Percentiles rank a stretch among this genome's conserved stretches.
Evolutionary conservation across 1,284 basidiomycete species (phyloP).

Genomic region (Naganishia liquefaciens): DNA sequence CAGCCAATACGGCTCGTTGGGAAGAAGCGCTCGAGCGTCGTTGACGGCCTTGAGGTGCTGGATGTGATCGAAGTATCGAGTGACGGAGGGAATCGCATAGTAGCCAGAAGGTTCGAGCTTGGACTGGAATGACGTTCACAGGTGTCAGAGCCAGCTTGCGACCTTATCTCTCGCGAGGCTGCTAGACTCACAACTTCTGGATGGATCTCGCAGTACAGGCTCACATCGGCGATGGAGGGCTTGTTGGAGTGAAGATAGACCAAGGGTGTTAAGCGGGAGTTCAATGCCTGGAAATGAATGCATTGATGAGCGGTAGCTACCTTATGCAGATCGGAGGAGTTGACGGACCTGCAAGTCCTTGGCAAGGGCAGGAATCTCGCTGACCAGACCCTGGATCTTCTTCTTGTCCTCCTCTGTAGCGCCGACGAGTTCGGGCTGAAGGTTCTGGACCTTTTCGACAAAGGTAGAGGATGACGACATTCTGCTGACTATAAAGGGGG

Average conservation of each 20-base stretch:
- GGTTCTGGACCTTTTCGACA: constrained; percentile 30
- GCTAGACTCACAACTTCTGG: constrained; percentile 66
- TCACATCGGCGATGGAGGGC: constrained; percentile 81
- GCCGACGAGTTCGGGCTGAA: constrained; percentile 40
- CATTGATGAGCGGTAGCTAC: background rate
- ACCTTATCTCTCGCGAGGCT: background rate
- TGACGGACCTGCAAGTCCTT: constrained; percentile 47
- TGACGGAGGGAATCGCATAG: constrained; percentile 73
- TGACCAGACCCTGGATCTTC: constrained; percentile 42
- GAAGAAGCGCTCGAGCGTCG: constrained; percentile 48
- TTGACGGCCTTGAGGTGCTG: constrained; percentile 66
- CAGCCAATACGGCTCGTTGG: constrained; percentile 59
- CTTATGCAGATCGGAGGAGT: background rate
- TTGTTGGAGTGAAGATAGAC: constrained; percentile 75
- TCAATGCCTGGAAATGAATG: constrained; percentile 61
- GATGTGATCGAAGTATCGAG: constrained; percentile 91
- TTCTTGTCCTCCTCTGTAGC: constrained; percentile 46
- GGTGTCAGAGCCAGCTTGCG: background rate
- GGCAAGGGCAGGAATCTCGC: constrained; percentile 44
- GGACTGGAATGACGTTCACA: constrained; percentile 57
- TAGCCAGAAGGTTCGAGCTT: constrained; percentile 67
- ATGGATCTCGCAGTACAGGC: constrained; percentile 78
- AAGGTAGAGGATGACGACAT: constrained; percentile 29
- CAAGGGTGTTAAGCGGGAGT: constrained; percentile 69
- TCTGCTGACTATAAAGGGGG: constrained; percentile 1